Percentiles rank a stretch among this genome's conserved stretches.
phyloP scores from a whole-genome alignment of 1,284 basidiomycete genomes.

The Sporisorium exsertum region DNA sequence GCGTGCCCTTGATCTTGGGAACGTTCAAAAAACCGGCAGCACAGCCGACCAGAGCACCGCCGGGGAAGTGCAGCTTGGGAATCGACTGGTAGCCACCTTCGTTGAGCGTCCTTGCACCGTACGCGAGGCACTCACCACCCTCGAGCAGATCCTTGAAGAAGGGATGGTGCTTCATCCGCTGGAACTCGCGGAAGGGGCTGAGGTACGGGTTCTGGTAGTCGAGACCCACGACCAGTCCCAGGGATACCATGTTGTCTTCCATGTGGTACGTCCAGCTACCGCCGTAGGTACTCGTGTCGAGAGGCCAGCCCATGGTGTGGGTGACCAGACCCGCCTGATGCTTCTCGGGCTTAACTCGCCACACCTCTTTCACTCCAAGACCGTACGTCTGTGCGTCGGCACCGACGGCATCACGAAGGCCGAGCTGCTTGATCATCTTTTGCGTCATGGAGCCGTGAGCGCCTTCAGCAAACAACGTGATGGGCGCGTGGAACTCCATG shows the following conservation, averaged over 20 bases:
- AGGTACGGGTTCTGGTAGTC: slow-evolving; percentile 96
- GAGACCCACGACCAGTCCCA: slow-evolving; percentile 92
- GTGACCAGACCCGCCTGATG: slow-evolving; percentile 87
- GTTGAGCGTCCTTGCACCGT: slow-evolving; percentile 90
- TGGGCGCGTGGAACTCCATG: slow-evolving; percentile 94
- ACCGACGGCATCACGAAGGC: slow-evolving; percentile 77
- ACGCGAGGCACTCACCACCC: slow-evolving; percentile 83
- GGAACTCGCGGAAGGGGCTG: slow-evolving; percentile 91
- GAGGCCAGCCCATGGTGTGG: slow-evolving; percentile 94
- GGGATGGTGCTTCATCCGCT: slow-evolving; percentile 98
- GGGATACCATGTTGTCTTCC: slow-evolving; percentile 88
- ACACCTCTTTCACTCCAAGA: slow-evolving; percentile 96
- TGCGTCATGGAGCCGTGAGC: slow-evolving; percentile 93
- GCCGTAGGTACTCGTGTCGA: slow-evolving; percentile 87
- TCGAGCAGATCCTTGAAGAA: slow-evolving; percentile 85
- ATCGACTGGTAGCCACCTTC: slow-evolving; percentile 95
- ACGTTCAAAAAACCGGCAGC: slow-evolving; percentile 95
- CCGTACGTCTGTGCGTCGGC: slow-evolving; percentile 94
- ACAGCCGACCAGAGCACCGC: slow-evolving; percentile 94
- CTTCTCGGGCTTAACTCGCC: slow-evolving; percentile 84
- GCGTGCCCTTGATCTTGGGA: slow-evolving; percentile 99
- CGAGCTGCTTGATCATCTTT: slow-evolving; percentile 81
- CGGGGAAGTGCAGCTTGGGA: slow-evolving; percentile 91
- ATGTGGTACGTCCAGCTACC: slow-evolving; percentile 97
- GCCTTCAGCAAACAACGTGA: slow-evolving; percentile 95